phyloP scores from a whole-genome alignment of 371 early-diverging fungal species.

The Mortierella sp. region DNA sequence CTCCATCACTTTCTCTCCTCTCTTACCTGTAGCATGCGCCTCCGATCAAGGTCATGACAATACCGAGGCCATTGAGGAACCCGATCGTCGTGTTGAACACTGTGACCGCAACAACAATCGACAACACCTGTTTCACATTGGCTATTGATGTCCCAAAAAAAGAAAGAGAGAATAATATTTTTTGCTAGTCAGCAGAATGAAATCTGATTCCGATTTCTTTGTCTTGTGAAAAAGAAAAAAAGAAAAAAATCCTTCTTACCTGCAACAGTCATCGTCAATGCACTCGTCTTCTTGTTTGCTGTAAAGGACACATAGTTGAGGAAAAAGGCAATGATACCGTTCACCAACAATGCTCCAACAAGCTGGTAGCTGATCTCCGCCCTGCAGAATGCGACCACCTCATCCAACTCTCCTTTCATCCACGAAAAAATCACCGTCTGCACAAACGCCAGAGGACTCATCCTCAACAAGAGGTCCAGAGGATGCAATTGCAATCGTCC shows the following conservation, averaged over 20 bases:
- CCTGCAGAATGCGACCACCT: slow-evolving; percentile 56
- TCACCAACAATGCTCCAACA: slow-evolving; percentile 63
- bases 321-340: slow-evolving; percentile 81
- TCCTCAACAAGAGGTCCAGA: slow-evolving; percentile 78
- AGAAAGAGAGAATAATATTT: too few relatives aligned
- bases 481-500: slow-evolving; percentile 80
- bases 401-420: slow-evolving; percentile 68
- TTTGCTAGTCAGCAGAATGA: too few relatives aligned
- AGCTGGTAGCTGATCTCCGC: slow-evolving; percentile 55
- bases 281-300: slow-evolving; percentile 80
- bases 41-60: slow-evolving; percentile 75
- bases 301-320: slow-evolving; percentile 80
- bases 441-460: slow-evolving; percentile 79
- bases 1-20: too few relatives aligned
- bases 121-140: slow-evolving; percentile 84
- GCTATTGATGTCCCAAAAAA: too few relatives aligned
- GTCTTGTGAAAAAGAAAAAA: too few relatives aligned
- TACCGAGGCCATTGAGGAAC: slow-evolving; percentile 70
- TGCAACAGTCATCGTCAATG: slow-evolving; percentile 87
- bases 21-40: slow-evolving; percentile 59
- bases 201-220: too few relatives aligned
- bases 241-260: too few relatives aligned
- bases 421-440: slow-evolving; percentile 73
- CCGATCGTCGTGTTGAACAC: slow-evolving; percentile 73
- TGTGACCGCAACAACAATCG: slow-evolving; percentile 75